Evolutionary conservation across 2,329 filamentous ascomycete genomes (phyloP).

Genomic region (Pseudogymnoascus sp.): DNA sequence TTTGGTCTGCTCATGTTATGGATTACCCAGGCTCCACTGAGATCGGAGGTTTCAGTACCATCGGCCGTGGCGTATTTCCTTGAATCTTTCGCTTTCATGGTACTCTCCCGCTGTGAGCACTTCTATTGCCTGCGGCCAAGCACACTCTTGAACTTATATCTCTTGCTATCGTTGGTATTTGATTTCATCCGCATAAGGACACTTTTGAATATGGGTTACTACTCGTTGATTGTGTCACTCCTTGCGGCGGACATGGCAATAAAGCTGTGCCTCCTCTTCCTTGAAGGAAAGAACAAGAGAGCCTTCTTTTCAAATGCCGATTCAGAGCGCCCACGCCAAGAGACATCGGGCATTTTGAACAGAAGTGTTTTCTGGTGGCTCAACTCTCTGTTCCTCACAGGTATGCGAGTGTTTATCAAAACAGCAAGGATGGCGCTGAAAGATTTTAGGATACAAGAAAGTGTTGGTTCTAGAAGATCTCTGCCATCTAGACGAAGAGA

Average conservation of each 20-base stretch:
- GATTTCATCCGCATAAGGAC: neutral
- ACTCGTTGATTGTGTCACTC: neutral
- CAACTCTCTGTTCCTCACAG: neutral
- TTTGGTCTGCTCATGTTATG: neutral
- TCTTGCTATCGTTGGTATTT: neutral
- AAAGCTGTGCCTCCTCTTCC: neutral
- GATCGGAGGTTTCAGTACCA: neutral
- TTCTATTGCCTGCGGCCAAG: neutral
- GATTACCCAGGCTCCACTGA: neutral
- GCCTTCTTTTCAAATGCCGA: neutral
- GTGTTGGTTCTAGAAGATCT: neutral
- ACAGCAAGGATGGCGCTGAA: neutral
- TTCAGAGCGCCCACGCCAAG: neutral
- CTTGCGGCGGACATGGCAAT: neutral
- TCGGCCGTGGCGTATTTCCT: neutral
- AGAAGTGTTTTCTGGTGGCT: conserved; percentile 1
- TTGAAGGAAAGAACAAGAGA: neutral
- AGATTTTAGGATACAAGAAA: neutral
- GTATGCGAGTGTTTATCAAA: neutral
- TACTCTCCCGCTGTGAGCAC: neutral
- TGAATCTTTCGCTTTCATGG: conserved; percentile 1
- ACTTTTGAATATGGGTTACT: neutral
- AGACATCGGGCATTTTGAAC: neutral
- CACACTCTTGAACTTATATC: neutral
- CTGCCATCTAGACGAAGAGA: neutral